phyloP scores from a whole-genome alignment of 108 stramenopile genomes.

The Stephanodiscus triporus region DNA sequence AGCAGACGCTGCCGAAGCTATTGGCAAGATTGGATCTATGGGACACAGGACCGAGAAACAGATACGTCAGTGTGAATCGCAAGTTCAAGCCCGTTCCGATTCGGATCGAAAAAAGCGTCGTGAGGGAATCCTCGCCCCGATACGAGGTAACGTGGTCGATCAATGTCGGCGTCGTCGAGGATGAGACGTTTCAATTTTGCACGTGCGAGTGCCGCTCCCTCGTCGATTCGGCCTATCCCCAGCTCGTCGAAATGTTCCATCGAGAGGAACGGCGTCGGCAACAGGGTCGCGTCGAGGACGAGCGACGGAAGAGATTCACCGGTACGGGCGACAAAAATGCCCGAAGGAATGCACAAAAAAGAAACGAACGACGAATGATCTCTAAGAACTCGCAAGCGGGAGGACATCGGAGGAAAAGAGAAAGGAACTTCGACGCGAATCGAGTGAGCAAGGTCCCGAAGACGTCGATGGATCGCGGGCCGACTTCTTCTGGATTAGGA shows the following conservation, averaged over 20 bases:
- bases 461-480: not conserved
- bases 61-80: slow-evolving; percentile 28
- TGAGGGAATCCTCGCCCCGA: slow-evolving; percentile 43
- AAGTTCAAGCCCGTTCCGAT: slow-evolving; percentile 56
- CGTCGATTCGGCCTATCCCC: slow-evolving; percentile 53
- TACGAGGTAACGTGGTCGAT: slow-evolving; percentile 70
- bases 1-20: slow-evolving; percentile 52
- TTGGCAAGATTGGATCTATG: slow-evolving; percentile 65
- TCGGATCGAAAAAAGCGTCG: slow-evolving; percentile 47
- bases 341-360: not conserved
- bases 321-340: not conserved
- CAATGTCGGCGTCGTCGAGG: slow-evolving; percentile 40
- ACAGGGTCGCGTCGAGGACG: slow-evolving; percentile 56
- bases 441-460: slow-evolving; percentile 1
- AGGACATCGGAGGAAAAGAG: not conserved
- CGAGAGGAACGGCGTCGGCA: slow-evolving; percentile 48
- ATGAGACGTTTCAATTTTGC: slow-evolving; percentile 53
- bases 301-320: slow-evolving; percentile 61
- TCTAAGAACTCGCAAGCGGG: slow-evolving; percentile 3
- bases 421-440: slow-evolving; percentile 7
- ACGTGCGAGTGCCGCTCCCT: slow-evolving; percentile 62
- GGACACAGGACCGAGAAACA: slow-evolving; percentile 34
- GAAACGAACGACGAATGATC: not conserved
- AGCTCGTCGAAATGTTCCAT: slow-evolving; percentile 54
- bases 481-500: not conserved